Evolutionary conservation across 2,329 filamentous ascomycete species (phyloP).

Genomic region (Aspergillus sp.): DNA sequence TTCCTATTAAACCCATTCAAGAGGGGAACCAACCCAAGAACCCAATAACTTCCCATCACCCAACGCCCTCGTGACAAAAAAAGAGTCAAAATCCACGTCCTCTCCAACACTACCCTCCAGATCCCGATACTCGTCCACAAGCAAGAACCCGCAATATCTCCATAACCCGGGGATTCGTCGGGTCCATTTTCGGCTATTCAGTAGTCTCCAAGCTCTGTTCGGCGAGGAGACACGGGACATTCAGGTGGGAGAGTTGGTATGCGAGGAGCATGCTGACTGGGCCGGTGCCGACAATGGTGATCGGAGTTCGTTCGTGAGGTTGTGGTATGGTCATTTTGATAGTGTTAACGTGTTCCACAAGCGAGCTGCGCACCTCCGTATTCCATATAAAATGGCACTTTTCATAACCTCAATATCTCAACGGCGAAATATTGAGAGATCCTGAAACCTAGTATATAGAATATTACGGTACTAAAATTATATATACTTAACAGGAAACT

Average conservation of each 20-base stretch:
- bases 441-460: too few relatives aligned
- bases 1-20: neutral
- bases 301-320: neutral
- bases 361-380: too few relatives aligned
- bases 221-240: conserved; percentile 15
- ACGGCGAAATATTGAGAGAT: too few relatives aligned
- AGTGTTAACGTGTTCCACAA: too few relatives aligned
- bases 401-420: too few relatives aligned
- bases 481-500: too few relatives aligned
- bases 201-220: conserved; percentile 24
- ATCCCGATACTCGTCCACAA: conserved; percentile 15
- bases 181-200: conserved; percentile 36
- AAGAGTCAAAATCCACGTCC: neutral
- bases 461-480: too few relatives aligned
- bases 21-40: neutral
- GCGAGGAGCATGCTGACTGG: conserved; percentile 21
- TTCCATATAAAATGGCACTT: too few relatives aligned
- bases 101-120: neutral
- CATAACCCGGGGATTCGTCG: conserved; percentile 32
- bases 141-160: conserved; percentile 25
- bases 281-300: conserved; percentile 20
- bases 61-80: neutral
- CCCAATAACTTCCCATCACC: neutral
- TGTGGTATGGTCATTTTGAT: neutral
- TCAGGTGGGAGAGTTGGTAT: conserved; percentile 12